Evolutionary conservation across 371 early-diverging fungal species (phyloP).

Genomic region (Syncephalastrum contaminatum): DNA sequence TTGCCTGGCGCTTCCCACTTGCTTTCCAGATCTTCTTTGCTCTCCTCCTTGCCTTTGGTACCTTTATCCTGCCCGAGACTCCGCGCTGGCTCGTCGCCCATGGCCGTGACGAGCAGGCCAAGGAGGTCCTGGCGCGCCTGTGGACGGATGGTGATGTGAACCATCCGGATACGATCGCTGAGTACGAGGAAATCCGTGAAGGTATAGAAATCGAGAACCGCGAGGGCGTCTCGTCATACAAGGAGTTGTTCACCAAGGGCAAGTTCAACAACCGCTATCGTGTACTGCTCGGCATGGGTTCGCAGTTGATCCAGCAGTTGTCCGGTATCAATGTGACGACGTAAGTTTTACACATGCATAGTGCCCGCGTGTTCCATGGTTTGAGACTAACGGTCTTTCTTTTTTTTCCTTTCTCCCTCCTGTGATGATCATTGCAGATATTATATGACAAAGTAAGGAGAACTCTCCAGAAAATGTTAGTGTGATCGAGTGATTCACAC

Average conservation of each 20-base stretch:
- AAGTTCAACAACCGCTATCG: conserved; percentile 39
- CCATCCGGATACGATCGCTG: conserved; percentile 31
- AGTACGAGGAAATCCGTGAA: conserved; percentile 35
- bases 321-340: conserved; percentile 34
- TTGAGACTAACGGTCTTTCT: not conserved
- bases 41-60: conserved; percentile 32
- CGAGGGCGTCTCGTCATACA: conserved; percentile 33
- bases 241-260: conserved; percentile 35
- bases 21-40: conserved; percentile 49
- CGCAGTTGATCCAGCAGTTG: conserved; percentile 40
- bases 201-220: conserved; percentile 36
- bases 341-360: not conserved
- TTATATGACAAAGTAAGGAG: not conserved
- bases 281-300: conserved; percentile 34
- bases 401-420: not conserved
- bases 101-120: conserved; percentile 29
- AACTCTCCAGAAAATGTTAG: too few species aligned
- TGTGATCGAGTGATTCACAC: too few species aligned
- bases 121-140: conserved; percentile 32
- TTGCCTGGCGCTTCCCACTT: conserved; percentile 50
- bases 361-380: too few species aligned
- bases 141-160: conserved; percentile 31
- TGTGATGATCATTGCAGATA: not conserved
- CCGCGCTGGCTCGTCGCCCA: conserved; percentile 54
- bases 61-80: conserved; percentile 49